Conservation (phyloP, 352 stramenopile species). For the Phytophthora citrophthora region DNA sequence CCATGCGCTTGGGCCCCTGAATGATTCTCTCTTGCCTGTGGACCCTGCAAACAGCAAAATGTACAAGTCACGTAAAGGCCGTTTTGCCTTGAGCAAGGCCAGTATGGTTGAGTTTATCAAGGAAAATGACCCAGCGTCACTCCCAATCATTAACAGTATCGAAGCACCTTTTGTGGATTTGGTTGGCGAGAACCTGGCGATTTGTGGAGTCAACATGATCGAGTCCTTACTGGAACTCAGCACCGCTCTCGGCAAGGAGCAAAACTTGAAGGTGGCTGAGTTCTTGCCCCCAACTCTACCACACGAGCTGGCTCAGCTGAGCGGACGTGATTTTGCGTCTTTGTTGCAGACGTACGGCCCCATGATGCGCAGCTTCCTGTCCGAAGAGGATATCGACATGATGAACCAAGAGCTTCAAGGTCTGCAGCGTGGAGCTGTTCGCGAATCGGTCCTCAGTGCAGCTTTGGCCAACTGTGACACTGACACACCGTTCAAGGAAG, state of each 20-base stretch:
- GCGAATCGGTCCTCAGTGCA: conserved; percentile 27
- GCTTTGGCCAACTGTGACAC: conserved; percentile 29
- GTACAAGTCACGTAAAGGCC: conserved; percentile 37
- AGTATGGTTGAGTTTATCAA: conserved; percentile 50
- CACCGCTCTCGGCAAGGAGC: conserved; percentile 13
- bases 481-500: conserved; percentile 44
- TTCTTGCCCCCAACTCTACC: conserved; percentile 54
- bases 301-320: conserved; percentile 55
- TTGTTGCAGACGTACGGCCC: conserved; percentile 43
- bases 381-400: conserved; percentile 37
- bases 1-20: conserved; percentile 29
- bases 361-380: conserved; percentile 34
- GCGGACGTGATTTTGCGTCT: conserved; percentile 51
- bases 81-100: conserved; percentile 38
- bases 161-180: conserved; percentile 47
- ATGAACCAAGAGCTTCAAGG: conserved; percentile 44
- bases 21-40: conserved; percentile 18
- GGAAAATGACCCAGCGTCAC: conserved; percentile 31
- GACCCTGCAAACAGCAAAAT: conserved; percentile 16
- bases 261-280: conserved; percentile 14
- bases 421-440: conserved; percentile 26
- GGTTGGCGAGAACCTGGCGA: conserved; percentile 36
- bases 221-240: conserved; percentile 49
- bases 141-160: conserved; percentile 35
- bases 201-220: conserved; percentile 48